These are phyloP conservation scores for Aspergillus leporis DNA, from an alignment of 495 filamentous ascomycete species.

Conservation along the genomic window DNA sequence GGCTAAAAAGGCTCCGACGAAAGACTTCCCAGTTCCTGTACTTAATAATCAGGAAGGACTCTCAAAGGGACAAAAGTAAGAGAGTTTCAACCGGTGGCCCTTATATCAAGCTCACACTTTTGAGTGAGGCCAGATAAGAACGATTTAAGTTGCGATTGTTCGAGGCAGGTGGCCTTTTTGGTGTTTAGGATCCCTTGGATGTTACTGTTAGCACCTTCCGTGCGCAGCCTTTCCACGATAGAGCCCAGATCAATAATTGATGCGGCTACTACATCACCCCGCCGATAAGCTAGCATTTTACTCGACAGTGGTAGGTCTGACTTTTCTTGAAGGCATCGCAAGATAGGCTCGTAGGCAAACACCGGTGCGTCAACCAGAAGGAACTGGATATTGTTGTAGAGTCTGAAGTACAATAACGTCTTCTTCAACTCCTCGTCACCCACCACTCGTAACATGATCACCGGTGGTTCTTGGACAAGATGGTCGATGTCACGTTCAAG, in stretches of 20 bases:
- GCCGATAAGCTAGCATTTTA: slow-evolving; percentile 44
- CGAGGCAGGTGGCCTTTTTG: slow-evolving; percentile 43
- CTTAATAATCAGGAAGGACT: not conserved
- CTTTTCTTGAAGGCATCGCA: slow-evolving; percentile 59
- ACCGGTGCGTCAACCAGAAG: slow-evolving; percentile 64
- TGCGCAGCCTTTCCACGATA: slow-evolving; percentile 25
- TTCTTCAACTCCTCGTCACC: slow-evolving; percentile 45
- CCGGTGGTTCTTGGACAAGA: slow-evolving; percentile 45
- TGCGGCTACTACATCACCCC: slow-evolving; percentile 16
- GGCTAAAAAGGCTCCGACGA: slow-evolving; percentile 68
- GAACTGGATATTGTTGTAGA: slow-evolving; percentile 35
- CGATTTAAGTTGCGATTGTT: slow-evolving; percentile 59
- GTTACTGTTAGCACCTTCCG: slow-evolving; percentile 9
- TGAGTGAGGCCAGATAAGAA: slow-evolving; percentile 55
- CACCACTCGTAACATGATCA: slow-evolving; percentile 53
- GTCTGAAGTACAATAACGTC: slow-evolving; percentile 38
- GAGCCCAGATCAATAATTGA: slow-evolving; percentile 24
- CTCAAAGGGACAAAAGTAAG: slow-evolving; percentile 2
- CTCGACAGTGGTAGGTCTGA: slow-evolving; percentile 53
- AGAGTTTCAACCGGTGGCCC: slow-evolving; percentile 66
- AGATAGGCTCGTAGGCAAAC: slow-evolving; percentile 73
- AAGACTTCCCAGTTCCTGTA: slow-evolving; percentile 77
- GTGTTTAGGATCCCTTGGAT: slow-evolving; percentile 33
- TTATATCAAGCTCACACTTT: slow-evolving; percentile 65
- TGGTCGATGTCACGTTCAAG: slow-evolving; percentile 58